Percentiles rank a stretch among this genome's conserved stretches.
Evolutionary conservation across 1,284 basidiomycete species (phyloP).

Genomic region (Leccinum subatratum): DNA sequence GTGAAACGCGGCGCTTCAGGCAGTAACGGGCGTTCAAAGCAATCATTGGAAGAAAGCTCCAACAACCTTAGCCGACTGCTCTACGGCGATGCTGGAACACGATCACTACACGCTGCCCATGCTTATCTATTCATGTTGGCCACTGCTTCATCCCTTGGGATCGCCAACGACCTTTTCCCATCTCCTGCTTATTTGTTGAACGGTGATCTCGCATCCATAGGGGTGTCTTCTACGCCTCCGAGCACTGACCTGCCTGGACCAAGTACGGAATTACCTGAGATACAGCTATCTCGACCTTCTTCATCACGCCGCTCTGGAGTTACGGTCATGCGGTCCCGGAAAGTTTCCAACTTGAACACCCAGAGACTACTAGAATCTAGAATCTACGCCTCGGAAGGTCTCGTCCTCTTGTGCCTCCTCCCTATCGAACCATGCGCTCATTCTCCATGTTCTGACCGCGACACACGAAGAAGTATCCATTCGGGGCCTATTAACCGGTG

Average conservation of each 20-base stretch:
- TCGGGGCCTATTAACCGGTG: constrained; percentile 68
- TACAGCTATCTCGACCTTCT: constrained; percentile 31
- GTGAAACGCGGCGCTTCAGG: constrained; percentile 50
- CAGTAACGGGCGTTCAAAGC: constrained; percentile 41
- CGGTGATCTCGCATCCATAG: constrained; percentile 33
- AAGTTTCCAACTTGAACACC: constrained; percentile 51
- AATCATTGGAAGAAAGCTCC: constrained; percentile 40
- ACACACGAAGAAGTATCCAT: constrained; percentile 70
- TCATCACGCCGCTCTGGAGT: constrained; percentile 47
- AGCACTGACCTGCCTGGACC: constrained; percentile 28
- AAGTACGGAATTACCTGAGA: constrained; percentile 22
- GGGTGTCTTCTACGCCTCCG: constrained; percentile 38
- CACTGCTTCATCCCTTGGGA: constrained; percentile 59
- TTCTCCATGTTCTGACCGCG: constrained; percentile 65
- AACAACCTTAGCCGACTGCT: constrained; percentile 46
- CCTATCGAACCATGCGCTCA: constrained; percentile 73
- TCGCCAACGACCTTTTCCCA: constrained; percentile 37
- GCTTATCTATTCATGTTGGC: constrained; percentile 76
- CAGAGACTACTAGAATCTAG: constrained; percentile 50
- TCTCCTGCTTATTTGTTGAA: constrained; percentile 39
- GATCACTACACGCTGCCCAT: constrained; percentile 74
- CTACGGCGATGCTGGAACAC: constrained; percentile 60
- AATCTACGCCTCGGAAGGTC: constrained; percentile 41
- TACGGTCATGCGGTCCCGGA: constrained; percentile 46
- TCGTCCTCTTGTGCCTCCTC: constrained; percentile 49